Base-by-base conservation (phyloP, 768 basidiomycete species). In the Auriscalpium microsporum region DNA sequence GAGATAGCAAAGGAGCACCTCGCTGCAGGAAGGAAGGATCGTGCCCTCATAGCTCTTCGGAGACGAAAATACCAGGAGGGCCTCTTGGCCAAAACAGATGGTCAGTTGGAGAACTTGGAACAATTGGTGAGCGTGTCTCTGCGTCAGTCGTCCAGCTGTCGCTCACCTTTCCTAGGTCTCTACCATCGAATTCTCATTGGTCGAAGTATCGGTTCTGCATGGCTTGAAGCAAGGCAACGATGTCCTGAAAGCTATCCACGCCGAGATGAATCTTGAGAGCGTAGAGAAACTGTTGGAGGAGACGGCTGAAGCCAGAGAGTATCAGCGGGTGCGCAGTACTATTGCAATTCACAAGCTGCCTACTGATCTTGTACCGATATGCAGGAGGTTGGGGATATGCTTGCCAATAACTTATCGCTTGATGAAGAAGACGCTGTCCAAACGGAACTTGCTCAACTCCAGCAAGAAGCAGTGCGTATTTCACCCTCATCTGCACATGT, bases 351-450 rank as follows among this genome's bases (percentile, higher is more conserved):
- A 28, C 28, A 28, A 28, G 28, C 28, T 28, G 28, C 28, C 28
- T 28, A 28, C 28, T 28, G 28, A 28, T 28, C 28, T 28, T 28
- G 28, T 28, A 28, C 28, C 28, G 28, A 4, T 28, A 45, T 48
- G 36, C 63, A 99, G 96, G 96, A 99, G 80, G 86, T 99, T 51
- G 79, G 87, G 58, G 86, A 90, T 66, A 80, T 95, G 74, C 75
- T 99, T 19, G 79, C 86, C 49, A 91, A 86, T 61, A 84, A 76
- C 44, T 77, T 99, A 58, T 86, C 87, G 1, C 67, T 84, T 11
- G 94, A 95, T 46, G 96, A 99, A 47, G 96, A 99, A 66, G 94
- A 96, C 44, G 87, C 84, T 14, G 95, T 99, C 0, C 90, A 94
- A 65, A 75, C 75, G 6, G 96, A 99, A 67, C 74, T 99, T 28